These are phyloP conservation scores for Thuja plicata DNA, from an alignment of 83 land plant genomes.

Conservation along the genomic window DNA sequence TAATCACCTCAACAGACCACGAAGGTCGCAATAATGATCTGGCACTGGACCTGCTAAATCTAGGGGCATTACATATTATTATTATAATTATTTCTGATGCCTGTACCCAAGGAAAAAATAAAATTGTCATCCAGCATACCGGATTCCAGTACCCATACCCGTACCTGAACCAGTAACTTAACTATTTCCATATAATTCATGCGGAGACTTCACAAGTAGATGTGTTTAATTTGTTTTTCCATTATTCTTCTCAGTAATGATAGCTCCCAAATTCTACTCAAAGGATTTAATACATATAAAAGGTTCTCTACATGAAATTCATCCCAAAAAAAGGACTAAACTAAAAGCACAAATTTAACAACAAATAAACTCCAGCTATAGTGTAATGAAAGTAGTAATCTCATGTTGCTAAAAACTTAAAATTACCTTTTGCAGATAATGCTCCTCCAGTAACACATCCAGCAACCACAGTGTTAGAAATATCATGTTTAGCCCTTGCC, in stretches of 20 bases:
- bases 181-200: neutral
- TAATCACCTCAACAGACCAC: too few species aligned
- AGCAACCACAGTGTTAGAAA: conserved; percentile 82
- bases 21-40: too few species aligned
- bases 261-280: neutral
- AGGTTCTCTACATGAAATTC: neutral
- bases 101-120: too few species aligned
- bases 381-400: neutral
- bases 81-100: too few species aligned
- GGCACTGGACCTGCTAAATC: too few species aligned
- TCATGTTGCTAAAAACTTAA: neutral
- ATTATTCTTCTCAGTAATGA: neutral
- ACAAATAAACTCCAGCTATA: neutral
- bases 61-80: too few species aligned
- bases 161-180: too few species aligned
- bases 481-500: conserved; percentile 95
- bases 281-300: neutral
- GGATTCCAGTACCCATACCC: too few species aligned
- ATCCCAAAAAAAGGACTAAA: neutral
- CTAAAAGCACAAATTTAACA: neutral
- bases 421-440: conserved; percentile 89
- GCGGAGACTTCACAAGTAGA: neutral
- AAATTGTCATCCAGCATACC: too few species aligned
- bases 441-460: conserved; percentile 97
- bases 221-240: neutral